A percentile compares a stretch with the other conserved stretches of the same genome.
Conservation (phyloP, 495 filamentous ascomycete genomes). For the Bryoglossum gracile region DNA sequence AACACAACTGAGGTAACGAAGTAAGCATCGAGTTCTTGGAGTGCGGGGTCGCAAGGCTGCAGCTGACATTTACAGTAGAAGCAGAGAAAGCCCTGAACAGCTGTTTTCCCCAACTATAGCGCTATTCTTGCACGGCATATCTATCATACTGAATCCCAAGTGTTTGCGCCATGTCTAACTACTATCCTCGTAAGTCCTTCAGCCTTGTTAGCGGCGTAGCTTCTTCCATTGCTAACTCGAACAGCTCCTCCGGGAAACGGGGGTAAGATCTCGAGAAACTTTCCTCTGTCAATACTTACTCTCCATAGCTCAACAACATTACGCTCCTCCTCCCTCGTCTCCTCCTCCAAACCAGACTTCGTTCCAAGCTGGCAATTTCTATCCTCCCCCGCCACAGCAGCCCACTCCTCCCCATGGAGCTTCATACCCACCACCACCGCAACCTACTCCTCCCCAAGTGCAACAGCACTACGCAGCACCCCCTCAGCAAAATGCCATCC, state of each 20-base stretch:
- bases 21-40: background rate
- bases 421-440: conserved; percentile 17
- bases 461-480: conserved; percentile 24
- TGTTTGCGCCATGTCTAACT: conserved; percentile 15
- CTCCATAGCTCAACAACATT: conserved; percentile 28
- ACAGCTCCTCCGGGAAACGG: conserved; percentile 21
- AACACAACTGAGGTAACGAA: no score
- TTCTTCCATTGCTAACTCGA: conserved; percentile 16
- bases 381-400: conserved; percentile 25
- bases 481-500: conserved; percentile 19
- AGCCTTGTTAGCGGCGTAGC: background rate
- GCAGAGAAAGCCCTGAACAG: conserved; percentile 6
- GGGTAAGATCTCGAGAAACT: conserved; percentile 6
- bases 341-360: conserved; percentile 18
- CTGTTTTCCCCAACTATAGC: background rate
- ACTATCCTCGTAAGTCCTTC: conserved; percentile 25
- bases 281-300: background rate
- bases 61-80: background rate
- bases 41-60: conserved; percentile 18
- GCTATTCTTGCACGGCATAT: no score
- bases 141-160: background rate
- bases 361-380: conserved; percentile 25
- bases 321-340: conserved; percentile 30
- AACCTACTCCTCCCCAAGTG: conserved; percentile 27
- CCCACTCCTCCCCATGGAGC: conserved; percentile 15